phyloP scores from a whole-genome alignment of 768 basidiomycete species.

The Russula sp. region DNA sequence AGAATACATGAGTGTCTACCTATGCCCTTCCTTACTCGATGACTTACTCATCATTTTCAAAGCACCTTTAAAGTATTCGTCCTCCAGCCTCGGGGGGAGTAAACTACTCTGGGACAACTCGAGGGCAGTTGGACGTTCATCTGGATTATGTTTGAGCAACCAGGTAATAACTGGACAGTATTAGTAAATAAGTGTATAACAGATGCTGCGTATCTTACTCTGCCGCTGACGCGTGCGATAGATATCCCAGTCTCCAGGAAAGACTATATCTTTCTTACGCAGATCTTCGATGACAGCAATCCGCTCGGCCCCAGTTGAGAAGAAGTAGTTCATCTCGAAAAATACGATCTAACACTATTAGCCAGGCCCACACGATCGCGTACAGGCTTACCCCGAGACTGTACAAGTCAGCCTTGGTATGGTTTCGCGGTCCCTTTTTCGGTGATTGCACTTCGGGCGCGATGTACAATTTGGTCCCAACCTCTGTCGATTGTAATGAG shows the following conservation, averaged over 20 bases:
- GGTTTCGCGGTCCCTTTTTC: conserved; percentile 57
- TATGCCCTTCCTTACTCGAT: background rate
- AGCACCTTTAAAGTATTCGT: conserved; percentile 81
- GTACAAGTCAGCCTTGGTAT: conserved; percentile 90
- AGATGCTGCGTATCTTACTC: conserved; percentile 41
- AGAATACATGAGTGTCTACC: background rate
- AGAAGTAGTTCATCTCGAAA: conserved; percentile 92
- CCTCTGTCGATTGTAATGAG: conserved; percentile 43
- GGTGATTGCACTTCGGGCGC: conserved; percentile 82
- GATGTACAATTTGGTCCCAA: conserved; percentile 88
- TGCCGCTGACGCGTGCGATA: conserved; percentile 57
- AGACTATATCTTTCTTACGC: conserved; percentile 63
- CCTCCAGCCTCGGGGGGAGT: conserved; percentile 70
- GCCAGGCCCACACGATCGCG: background rate
- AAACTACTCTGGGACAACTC: conserved; percentile 76
- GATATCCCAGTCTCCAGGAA: conserved; percentile 70
- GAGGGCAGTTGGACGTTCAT: conserved; percentile 70
- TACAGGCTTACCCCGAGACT: conserved; percentile 69
- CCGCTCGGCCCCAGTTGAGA: conserved; percentile 78
- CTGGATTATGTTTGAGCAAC: conserved; percentile 78
- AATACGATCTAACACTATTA: conserved; percentile 68
- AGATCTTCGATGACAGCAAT: conserved; percentile 77
- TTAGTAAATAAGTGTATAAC: background rate
- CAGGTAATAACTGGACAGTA: conserved; percentile 60
- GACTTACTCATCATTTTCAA: conserved; percentile 64